phyloP scores from a whole-genome alignment of 306 rosid genomes.

The Cyamopsis tetragonoloba region DNA sequence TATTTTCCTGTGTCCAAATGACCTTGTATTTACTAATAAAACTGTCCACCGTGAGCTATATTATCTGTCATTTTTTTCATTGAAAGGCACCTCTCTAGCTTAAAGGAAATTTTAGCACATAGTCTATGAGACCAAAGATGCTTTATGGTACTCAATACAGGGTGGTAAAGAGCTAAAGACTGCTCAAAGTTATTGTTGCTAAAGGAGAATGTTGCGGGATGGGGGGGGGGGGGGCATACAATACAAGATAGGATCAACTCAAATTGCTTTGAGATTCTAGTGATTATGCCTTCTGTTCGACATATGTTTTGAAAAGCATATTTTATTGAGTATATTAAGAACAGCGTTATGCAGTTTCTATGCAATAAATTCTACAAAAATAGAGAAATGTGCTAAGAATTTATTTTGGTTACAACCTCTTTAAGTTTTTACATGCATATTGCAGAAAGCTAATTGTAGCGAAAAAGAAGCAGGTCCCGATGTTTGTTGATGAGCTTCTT shows the following conservation, averaged over 20 bases:
- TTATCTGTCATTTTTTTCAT: not conserved
- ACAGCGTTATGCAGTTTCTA: too few relatives aligned
- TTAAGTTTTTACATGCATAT: not conserved
- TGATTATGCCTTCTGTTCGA: not conserved
- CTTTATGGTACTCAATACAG: not conserved
- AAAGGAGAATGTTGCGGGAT: not conserved
- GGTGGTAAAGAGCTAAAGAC: not conserved
- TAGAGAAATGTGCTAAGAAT: not conserved
- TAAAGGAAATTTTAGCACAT: not conserved
- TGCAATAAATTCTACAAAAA: too few relatives aligned
- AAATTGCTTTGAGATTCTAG: too few relatives aligned
- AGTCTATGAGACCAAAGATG: not conserved
- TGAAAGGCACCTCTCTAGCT: not conserved
- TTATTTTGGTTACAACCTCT: conserved; percentile 15
- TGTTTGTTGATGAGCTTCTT: conserved; percentile 59
- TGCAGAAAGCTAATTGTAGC: conserved; percentile 62
- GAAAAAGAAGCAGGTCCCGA: conserved; percentile 37
- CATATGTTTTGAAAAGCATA: not conserved
- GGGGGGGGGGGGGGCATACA: not conserved
- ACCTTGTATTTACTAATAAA: not conserved
- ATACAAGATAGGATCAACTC: not conserved
- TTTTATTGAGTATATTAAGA: too few relatives aligned
- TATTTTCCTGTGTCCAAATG: not conserved
- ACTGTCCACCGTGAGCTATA: not conserved
- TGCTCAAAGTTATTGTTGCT: not conserved